phyloP scores from a whole-genome alignment of 208 protist genomes.

The Leishmania tropica region DNA sequence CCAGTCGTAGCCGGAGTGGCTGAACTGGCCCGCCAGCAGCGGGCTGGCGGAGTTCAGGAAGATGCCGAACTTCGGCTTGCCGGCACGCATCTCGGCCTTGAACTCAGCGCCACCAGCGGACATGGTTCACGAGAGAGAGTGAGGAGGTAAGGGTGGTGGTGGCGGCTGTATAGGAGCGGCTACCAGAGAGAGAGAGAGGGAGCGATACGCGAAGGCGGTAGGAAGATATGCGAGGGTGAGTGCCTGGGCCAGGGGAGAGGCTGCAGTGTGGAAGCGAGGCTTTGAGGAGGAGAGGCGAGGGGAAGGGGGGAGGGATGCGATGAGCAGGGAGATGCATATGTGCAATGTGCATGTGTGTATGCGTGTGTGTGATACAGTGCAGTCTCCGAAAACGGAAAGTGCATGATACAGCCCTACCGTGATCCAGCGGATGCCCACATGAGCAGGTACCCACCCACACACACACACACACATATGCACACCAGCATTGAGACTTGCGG shows the following conservation, averaged over 20 bases:
- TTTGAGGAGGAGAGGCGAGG: neutral
- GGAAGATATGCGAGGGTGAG: neutral
- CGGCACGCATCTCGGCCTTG: constrained; percentile 77
- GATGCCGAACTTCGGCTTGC: constrained; percentile 83
- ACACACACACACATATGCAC: neutral
- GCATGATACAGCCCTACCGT: neutral
- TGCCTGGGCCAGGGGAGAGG: neutral
- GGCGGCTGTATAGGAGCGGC: neutral
- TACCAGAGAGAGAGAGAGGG: constrained; percentile 8
- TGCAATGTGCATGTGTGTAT: neutral
- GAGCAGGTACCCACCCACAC: neutral
- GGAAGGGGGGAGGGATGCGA: neutral
- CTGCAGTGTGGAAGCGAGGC: neutral
- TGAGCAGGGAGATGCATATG: neutral
- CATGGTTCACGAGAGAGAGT: constrained; percentile 27
- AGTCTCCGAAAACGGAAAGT: neutral
- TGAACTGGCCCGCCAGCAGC: constrained; percentile 79
- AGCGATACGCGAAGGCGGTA: neutral
- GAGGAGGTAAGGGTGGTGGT: constrained; percentile 1
- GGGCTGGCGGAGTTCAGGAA: constrained; percentile 79
- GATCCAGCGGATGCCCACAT: neutral
- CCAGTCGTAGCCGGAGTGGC: constrained; percentile 85
- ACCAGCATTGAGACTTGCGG: neutral
- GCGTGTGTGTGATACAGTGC: neutral
- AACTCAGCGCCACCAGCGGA: constrained; percentile 76